Evolutionary conservation across 225 moss, liverwort and hornwort genomes (phyloP).

Genomic region (Sphagnum contortum): DNA sequence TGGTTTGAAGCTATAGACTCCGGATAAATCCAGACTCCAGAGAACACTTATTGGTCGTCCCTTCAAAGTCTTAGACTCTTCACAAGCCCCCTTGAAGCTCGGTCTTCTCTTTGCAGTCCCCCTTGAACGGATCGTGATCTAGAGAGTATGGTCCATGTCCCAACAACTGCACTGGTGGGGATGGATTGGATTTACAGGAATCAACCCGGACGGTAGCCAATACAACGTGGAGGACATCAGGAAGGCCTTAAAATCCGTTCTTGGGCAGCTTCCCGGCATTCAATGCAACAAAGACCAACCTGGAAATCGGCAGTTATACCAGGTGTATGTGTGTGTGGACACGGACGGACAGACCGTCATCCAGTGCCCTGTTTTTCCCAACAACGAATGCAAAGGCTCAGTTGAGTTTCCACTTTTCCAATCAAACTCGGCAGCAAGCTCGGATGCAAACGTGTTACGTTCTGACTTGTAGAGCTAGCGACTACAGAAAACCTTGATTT

Average conservation of each 20-base stretch:
- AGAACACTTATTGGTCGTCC: no score
- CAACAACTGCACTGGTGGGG: no score
- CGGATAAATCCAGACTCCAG: no score
- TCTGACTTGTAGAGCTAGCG: no score
- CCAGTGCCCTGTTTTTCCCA: conserved; percentile 48
- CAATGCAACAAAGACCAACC: conserved; percentile 64
- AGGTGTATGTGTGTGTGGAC: conserved; percentile 79
- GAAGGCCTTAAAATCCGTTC: conserved; percentile 19
- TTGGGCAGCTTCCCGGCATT: conserved; percentile 56
- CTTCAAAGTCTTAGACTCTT: no score
- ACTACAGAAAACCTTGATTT: no score
- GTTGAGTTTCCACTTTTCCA: conserved; percentile 35
- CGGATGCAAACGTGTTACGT: no score
- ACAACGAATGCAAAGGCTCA: conserved; percentile 34
- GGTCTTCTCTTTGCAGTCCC: no score
- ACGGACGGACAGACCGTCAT: conserved; percentile 58
- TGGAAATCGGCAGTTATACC: conserved; percentile 56
- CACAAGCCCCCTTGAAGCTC: no score
- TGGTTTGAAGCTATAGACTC: no score
- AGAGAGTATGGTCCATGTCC: no score
- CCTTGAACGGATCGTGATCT: no score
- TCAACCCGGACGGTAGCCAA: conserved; percentile 38
- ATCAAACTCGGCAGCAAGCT: neutral
- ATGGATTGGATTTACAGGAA: conserved; percentile 24
- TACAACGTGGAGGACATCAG: conserved; percentile 34